phyloP scores from a whole-genome alignment of 176 grass and related monocot genomes.

The Juncus inflexus region DNA sequence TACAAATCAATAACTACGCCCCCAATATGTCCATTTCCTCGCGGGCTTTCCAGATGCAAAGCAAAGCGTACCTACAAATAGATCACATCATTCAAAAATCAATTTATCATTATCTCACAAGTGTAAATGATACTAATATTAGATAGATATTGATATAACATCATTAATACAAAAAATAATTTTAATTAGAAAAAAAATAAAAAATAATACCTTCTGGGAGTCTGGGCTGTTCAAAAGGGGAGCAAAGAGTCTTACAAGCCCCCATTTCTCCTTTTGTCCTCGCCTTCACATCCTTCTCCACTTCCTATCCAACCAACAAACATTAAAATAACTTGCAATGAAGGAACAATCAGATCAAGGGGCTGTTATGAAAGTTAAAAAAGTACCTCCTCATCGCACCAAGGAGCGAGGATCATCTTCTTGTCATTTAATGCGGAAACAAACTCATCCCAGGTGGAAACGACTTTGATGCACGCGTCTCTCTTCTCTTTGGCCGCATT shows the following conservation, averaged over 20 bases:
- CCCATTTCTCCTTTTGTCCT: slow-evolving; percentile 40
- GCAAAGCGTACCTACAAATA: slow-evolving; percentile 62
- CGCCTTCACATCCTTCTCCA: slow-evolving; percentile 43
- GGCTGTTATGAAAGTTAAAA: no score
- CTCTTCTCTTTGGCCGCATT: slow-evolving; percentile 77
- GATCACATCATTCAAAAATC: slow-evolving; percentile 1
- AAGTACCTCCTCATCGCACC: slow-evolving; percentile 25
- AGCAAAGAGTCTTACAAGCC: slow-evolving; percentile 40
- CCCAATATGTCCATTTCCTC: slow-evolving; percentile 90
- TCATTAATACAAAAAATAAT: slow-evolving; percentile 1
- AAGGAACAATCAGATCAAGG: not conserved
- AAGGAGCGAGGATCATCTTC: slow-evolving; percentile 25
- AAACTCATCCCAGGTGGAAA: slow-evolving; percentile 74
- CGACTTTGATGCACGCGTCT: slow-evolving; percentile 66
- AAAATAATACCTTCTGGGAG: slow-evolving; percentile 25
- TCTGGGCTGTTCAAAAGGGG: slow-evolving; percentile 39
- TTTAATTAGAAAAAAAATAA: not conserved
- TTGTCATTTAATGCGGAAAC: slow-evolving; percentile 23
- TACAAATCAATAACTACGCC: slow-evolving; percentile 61
- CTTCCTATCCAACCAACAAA: slow-evolving; percentile 25
- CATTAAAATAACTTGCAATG: not conserved
- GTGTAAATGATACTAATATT: no score
- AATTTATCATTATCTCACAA: slow-evolving; percentile 1
- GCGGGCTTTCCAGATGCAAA: slow-evolving; percentile 87
- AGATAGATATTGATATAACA: no score